Base-by-base conservation (phyloP, 169 alveolate species). In the Theileria orientalis region DNA sequence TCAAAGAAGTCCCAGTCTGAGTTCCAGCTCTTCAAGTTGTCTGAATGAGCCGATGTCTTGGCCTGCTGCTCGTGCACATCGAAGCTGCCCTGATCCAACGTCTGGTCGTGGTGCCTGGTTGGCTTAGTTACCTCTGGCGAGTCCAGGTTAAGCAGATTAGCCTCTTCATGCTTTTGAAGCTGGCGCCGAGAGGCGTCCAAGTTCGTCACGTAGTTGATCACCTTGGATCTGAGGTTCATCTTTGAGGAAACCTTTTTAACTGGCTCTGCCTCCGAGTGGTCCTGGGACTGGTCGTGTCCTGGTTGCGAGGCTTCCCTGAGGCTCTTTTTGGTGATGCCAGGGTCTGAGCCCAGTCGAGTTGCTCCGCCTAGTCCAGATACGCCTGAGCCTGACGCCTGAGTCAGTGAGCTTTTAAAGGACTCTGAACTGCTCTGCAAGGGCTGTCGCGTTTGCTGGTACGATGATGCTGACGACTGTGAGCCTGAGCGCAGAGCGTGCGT, bases 1-100 rank as follows among this genome's bases (percentile, higher is more conserved):
- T 76, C 86, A 51, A 66, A 76, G 9, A 76, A 30, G 72, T 76
- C 86, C 64, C 69, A 76, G 21, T 76, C 86, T 29, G 59, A 49
- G 27, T 61, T 75, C 86, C 86, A 76, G 11, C 32, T 19, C 19
- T 27, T 35, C 74, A 29, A 33, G 23, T 32, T 62, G 3, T 29
- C 33, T n/a, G 40, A 2, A 14, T 62, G 13, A 42, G 13, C 72
- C 2, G 27, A 21, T 13, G 32, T 14, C 6, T 21, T 32, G 23
- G 6, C 30, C 19, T n/a, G 14, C 5, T 3, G 42, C 9, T 35
- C 29, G 13, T 35, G 8, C 9, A 19, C 14, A n/a, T n/a, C n/a
- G n/a, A n/a, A n/a, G n/a, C n/a, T n/a, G n/a, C n/a, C n/a, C 9
- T 37, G 44, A 7, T 5, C 9, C 9, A 37, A 5, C 16, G 5